phyloP scores from a whole-genome alignment of 2,329 filamentous ascomycete species.

The Chaetothyriales sp. region DNA sequence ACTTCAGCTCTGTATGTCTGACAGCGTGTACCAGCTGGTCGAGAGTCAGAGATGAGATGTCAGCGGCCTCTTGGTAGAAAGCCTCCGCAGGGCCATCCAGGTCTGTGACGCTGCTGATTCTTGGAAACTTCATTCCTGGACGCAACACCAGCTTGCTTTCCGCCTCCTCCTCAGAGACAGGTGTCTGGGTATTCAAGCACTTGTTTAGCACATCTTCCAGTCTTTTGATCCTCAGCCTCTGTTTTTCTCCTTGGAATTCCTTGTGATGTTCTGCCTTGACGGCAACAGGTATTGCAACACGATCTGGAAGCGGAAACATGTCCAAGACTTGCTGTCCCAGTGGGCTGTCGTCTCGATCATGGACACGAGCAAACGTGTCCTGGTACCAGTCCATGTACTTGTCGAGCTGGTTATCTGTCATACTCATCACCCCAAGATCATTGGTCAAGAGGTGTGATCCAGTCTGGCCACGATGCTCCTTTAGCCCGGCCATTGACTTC shows the following conservation, averaged over 20 bases:
- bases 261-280: slow-evolving; percentile 4
- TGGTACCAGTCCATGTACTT: slow-evolving; percentile 71
- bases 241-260: slow-evolving; percentile 3
- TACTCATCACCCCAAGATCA: slow-evolving; percentile 46
- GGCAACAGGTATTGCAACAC: background rate
- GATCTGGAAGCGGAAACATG: slow-evolving; percentile 14
- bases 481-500: background rate
- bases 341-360: slow-evolving; percentile 23
- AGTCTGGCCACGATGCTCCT: slow-evolving; percentile 16
- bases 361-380: slow-evolving; percentile 40
- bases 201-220: slow-evolving; percentile 26
- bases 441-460: slow-evolving; percentile 39
- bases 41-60: slow-evolving; percentile 35
- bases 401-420: slow-evolving; percentile 50
- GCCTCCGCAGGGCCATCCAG: slow-evolving; percentile 21
- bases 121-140: slow-evolving; percentile 36
- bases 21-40: slow-evolving; percentile 37
- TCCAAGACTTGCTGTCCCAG: slow-evolving; percentile 18
- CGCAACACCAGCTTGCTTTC: slow-evolving; percentile 27
- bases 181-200: slow-evolving; percentile 29
- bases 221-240: slow-evolving; percentile 18
- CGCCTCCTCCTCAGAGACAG: slow-evolving; percentile 18
- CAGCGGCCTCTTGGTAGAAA: slow-evolving; percentile 39
- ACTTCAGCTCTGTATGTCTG: slow-evolving; percentile 32
- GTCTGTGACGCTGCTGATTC: slow-evolving; percentile 34